These are phyloP conservation scores for Fraxinus latifolia DNA, from an alignment of 305 asterid species.

Conservation along the genomic window DNA sequence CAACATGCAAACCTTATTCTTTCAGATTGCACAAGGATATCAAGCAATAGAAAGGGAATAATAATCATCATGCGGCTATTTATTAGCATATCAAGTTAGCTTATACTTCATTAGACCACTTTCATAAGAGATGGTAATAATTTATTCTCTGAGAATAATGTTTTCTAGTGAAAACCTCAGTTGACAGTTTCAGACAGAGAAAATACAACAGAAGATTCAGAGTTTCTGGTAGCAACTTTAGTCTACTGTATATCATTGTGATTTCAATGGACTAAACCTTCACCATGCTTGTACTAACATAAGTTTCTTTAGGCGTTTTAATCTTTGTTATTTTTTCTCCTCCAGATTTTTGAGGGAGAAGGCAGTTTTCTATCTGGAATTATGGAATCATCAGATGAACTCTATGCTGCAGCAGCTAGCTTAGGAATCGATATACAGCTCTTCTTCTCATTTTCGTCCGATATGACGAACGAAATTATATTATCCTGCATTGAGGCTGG, in stretches of 20 bases:
- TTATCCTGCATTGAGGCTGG: constrained; percentile 68
- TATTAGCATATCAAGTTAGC: constrained; percentile 12
- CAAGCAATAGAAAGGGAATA: constrained; percentile 13
- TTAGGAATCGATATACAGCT: constrained; percentile 82
- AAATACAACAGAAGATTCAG: constrained; percentile 15
- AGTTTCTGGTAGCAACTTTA: constrained; percentile 19
- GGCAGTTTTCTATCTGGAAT: constrained; percentile 54
- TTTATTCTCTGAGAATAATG: background rate
- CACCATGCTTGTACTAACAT: constrained; percentile 13
- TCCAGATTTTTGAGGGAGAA: constrained; percentile 94
- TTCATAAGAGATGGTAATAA: background rate
- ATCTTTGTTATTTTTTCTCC: constrained; percentile 25
- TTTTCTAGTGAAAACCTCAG: background rate
- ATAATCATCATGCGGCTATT: constrained; percentile 6
- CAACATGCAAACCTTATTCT: constrained; percentile 5
- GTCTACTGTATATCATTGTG: constrained; percentile 8
- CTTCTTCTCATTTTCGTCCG: constrained; percentile 73
- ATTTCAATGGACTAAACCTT: constrained; percentile 19
- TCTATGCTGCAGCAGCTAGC: constrained; percentile 95
- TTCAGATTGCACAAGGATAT: constrained; percentile 1
- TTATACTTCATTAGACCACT: constrained; percentile 8
- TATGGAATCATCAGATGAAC: constrained; percentile 94
- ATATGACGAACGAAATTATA: constrained; percentile 82
- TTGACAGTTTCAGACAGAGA: constrained; percentile 10
- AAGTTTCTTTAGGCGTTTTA: constrained; percentile 23